These are phyloP conservation scores for Magnusiomyces clavatus DNA, from an alignment of 1,139 yeast species.

Conservation along the genomic window DNA sequence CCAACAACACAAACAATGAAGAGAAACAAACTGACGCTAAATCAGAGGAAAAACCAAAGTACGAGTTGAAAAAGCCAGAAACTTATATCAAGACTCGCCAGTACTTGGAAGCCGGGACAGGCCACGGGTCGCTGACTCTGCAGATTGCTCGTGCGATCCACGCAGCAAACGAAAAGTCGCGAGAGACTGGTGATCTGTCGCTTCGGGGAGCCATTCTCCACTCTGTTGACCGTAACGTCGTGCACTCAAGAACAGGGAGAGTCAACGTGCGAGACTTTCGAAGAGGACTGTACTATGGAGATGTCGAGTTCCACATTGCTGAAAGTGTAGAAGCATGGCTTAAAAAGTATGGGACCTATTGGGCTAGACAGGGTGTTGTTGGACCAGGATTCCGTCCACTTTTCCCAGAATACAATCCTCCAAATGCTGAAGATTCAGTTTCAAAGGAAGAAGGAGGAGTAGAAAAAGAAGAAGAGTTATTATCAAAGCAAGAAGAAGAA, in stretches of 20 bases:
- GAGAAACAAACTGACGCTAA: not conserved
- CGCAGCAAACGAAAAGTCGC: constrained; percentile 35
- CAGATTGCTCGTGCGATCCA: constrained; percentile 39
- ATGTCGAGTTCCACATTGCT: constrained; percentile 38
- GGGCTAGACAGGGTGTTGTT: too few species aligned
- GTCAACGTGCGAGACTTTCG: constrained; percentile 33
- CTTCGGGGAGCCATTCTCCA: constrained; percentile 39
- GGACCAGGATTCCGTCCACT: not conserved
- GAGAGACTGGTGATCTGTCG: constrained; percentile 13
- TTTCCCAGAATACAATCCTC: not conserved
- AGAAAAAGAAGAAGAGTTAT: not conserved
- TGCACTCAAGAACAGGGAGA: constrained; percentile 36
- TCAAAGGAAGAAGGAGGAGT: not conserved
- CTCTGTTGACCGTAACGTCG: constrained; percentile 35
- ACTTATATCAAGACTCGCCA: constrained; percentile 21
- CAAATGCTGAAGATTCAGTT: not conserved
- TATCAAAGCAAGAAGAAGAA: not conserved
- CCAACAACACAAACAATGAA: not conserved
- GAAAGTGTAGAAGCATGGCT: constrained; percentile 40
- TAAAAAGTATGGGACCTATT: constrained; percentile 12
- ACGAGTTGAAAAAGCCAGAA: not conserved
- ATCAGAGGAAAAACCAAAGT: not conserved
- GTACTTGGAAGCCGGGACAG: constrained; percentile 45
- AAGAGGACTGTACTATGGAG: constrained; percentile 36
- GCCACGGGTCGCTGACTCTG: constrained; percentile 43